phyloP scores from a whole-genome alignment of 2,329 filamentous ascomycete genomes.

The Monosporascus cannonballus region DNA sequence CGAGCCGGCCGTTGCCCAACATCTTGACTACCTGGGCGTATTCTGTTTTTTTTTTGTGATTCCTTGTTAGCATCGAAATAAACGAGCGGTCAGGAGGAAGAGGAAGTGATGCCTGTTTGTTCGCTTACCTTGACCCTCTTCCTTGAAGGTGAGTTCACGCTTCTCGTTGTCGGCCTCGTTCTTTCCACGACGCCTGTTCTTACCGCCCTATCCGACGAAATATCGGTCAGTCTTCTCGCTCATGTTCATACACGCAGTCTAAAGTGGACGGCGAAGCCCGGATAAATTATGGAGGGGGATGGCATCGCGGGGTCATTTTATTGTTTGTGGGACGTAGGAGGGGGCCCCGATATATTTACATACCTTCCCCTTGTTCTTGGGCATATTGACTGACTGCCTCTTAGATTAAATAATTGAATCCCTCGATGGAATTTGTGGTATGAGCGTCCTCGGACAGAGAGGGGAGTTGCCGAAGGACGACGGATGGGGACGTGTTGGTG shows the following conservation, averaged over 20 bases:
- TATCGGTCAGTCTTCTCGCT: conserved; percentile 22
- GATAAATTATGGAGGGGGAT: conserved; percentile 9
- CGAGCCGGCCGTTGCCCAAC: conserved; percentile 90
- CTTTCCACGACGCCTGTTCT: conserved; percentile 97
- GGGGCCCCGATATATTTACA: conserved; percentile 22
- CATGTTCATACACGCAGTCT: neutral
- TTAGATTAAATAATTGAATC: conserved; percentile 2
- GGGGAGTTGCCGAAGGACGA: neutral
- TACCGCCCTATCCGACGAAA: conserved; percentile 67
- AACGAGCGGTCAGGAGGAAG: neutral
- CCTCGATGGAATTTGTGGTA: neutral
- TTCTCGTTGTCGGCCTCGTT: conserved; percentile 99
- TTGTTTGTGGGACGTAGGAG: conserved; percentile 3
- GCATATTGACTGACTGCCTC: conserved; percentile 56
- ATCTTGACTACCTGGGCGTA: conserved; percentile 85
- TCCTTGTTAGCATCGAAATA: neutral
- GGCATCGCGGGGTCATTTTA: neutral
- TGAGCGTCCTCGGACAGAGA: neutral
- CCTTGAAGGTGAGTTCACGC: conserved; percentile 97
- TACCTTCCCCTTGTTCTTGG: conserved; percentile 99
- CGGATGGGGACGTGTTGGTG: neutral
- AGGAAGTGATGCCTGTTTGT: neutral
- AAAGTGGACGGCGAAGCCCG: conserved; percentile 6
- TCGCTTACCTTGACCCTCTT: conserved; percentile 76
- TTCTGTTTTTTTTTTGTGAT: conserved; percentile 15